Base-by-base conservation (phyloP, 169 alveolate species). In the Cryptosporidium baileyi region DNA sequence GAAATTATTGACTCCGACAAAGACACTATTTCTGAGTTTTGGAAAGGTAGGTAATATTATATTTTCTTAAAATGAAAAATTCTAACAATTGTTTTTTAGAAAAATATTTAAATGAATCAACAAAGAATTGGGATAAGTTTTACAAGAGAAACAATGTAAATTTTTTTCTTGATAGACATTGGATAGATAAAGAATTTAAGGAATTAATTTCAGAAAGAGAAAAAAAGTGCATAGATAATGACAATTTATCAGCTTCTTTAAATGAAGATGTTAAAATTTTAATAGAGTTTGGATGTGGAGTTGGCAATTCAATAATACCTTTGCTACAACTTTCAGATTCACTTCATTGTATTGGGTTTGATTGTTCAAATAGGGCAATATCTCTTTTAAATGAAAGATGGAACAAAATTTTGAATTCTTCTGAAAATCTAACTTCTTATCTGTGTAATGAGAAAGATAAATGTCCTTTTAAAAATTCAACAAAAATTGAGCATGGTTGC, bases 251-350 rank as follows among this genome's bases (percentile, higher is more conserved):
- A 15, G 54, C 49, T 32, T 17, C 34, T 59, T 65, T 91, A 32
- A n/a, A n/a, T n/a, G n/a, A n/a, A n/a, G n/a, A n/a, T n/a, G n/a
- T n/a, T n/a, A n/a, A n/a, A n/a, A n/a, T n/a, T n/a, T 82, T 94
- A 59, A 80, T 93, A 34, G 97, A 95, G 89, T 90, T 93, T 60
- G 98, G 98, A 30, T 96, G 98, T 90, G 98, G 98, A 32, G 98
- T 96, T 0, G 98, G 98, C 1, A 95, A 96, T 85, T 94, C 98
- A 26, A 82, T 96, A 74, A 93, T 92, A 63, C 98, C 98, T 13
- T 89, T 96, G 36, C 88, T 91, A 47, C 60, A 85, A 44, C 74
- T 89, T 44, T 91, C 91, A 62, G 89, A 88, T 11, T 19, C 88
- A 54, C 90, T 91, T 11, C 67, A 91, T 80, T 94, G 93, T 38